Conservation (phyloP, 2,329 filamentous ascomycete genomes). For the Trichoderma guizhouense region DNA sequence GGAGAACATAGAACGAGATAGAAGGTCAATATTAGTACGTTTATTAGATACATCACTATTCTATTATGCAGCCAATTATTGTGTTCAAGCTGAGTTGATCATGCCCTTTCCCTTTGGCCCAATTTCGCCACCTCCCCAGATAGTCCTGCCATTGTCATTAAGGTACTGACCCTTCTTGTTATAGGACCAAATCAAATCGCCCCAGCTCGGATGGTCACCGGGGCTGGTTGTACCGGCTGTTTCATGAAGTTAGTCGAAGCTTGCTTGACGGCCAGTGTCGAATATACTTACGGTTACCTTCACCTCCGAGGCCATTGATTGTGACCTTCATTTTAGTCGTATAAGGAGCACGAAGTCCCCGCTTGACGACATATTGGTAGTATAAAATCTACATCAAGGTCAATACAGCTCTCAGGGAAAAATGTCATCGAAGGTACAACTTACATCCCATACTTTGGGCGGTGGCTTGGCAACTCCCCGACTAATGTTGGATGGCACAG, state of each 20-base stretch:
- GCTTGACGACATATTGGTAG: not conserved
- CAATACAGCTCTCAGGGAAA: not conserved
- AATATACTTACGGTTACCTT: not conserved
- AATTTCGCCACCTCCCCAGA: not conserved
- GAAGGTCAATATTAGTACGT: not conserved
- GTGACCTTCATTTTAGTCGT: not conserved
- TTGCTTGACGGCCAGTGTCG: not conserved
- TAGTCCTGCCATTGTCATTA: not conserved
- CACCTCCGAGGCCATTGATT: not conserved
- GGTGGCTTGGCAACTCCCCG: not conserved
- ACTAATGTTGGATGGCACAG: not conserved
- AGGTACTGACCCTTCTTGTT: not conserved
- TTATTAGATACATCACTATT: not conserved
- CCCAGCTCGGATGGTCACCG: not conserved
- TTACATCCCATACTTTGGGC: not conserved
- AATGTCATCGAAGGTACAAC: not conserved
- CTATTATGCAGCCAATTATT: not conserved
- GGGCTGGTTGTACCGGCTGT: not conserved
- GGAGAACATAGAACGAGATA: not conserved
- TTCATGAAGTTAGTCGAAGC: not conserved
- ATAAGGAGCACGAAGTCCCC: not conserved
- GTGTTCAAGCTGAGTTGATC: not conserved
- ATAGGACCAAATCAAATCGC: not conserved
- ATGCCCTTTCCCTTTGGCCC: not conserved
- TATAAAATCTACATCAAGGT: not conserved